Conservation (phyloP, 2,329 filamentous ascomycete genomes). For the Madurella mycetomatis region DNA sequence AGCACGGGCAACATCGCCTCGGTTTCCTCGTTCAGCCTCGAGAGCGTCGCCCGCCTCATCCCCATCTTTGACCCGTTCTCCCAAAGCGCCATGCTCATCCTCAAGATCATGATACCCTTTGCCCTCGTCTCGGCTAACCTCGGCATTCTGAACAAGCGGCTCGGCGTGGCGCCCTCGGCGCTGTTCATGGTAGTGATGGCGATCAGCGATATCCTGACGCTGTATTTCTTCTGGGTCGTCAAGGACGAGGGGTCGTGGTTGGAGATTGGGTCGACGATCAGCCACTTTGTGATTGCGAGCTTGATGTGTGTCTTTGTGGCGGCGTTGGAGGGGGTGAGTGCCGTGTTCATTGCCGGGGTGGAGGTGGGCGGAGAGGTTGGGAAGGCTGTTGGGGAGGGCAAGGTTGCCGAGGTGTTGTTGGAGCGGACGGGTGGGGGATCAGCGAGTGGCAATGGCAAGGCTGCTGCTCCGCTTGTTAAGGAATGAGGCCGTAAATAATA, state of each 20-base stretch:
- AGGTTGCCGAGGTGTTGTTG: conserved; percentile 14
- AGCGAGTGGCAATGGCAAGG: background rate
- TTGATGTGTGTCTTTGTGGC: conserved; percentile 87
- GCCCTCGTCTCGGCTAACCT: conserved; percentile 87
- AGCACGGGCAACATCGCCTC: conserved; percentile 95
- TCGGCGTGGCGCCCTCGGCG: conserved; percentile 81
- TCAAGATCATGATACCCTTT: conserved; percentile 93
- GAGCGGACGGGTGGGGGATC: conserved; percentile 13
- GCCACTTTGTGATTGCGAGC: conserved; percentile 90
- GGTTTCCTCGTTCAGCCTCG: conserved; percentile 86
- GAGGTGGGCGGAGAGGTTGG: conserved; percentile 47
- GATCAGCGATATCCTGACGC: conserved; percentile 82
- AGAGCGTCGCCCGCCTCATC: conserved; percentile 80
- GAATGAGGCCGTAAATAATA: no score
- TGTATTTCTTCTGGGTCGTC: conserved; percentile 98
- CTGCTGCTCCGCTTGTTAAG: background rate
- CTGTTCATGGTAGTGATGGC: conserved; percentile 95
- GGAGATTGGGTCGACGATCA: conserved; percentile 96
- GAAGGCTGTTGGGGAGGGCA: conserved; percentile 36
- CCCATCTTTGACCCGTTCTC: conserved; percentile 92
- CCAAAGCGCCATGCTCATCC: conserved; percentile 77
- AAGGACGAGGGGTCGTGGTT: conserved; percentile 95
- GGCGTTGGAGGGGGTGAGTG: conserved; percentile 77
- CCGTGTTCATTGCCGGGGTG: conserved; percentile 75
- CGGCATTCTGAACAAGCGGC: conserved; percentile 80